A percentile compares a stretch with the other conserved stretches of the same genome.
Conservation (phyloP, 2,329 filamentous ascomycete species). For the Thyridium curvatum region DNA sequence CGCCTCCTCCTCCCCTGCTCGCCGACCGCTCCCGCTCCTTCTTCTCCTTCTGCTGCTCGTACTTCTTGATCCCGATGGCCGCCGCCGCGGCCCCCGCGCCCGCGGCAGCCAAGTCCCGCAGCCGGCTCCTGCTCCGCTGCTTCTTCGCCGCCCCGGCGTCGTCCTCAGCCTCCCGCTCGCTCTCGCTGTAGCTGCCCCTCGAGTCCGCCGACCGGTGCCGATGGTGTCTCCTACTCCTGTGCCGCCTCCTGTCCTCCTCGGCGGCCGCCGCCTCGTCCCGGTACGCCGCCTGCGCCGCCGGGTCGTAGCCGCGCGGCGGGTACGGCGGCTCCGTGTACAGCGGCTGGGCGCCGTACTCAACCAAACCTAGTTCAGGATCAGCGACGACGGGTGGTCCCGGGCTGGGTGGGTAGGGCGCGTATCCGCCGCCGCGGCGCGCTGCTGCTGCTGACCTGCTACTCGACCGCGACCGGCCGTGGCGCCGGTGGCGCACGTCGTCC, state of each 20-base stretch:
- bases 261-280: no score
- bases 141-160: slow-evolving; percentile 18
- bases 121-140: slow-evolving; percentile 47
- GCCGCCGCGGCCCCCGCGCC: slow-evolving; percentile 52
- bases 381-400: slow-evolving; percentile 26
- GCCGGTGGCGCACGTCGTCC: slow-evolving; percentile 21
- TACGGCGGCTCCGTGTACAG: slow-evolving; percentile 35
- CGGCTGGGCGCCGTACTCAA: slow-evolving; percentile 59
- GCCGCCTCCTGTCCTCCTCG: slow-evolving; percentile 18
- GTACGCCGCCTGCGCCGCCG: slow-evolving; percentile 23
- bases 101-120: slow-evolving; percentile 49
- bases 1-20: slow-evolving; percentile 14
- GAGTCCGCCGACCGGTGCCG: slow-evolving; percentile 25
- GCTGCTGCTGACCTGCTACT: slow-evolving; percentile 18
- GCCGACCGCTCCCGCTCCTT: slow-evolving; percentile 15
- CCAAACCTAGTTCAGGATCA: slow-evolving; percentile 63
- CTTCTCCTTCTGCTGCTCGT: slow-evolving; percentile 39
- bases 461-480: slow-evolving; percentile 11
- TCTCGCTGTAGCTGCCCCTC: slow-evolving; percentile 23
- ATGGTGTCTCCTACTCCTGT: slow-evolving; percentile 27
- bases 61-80: slow-evolving; percentile 57
- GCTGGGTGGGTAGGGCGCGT: slow-evolving; percentile 43
- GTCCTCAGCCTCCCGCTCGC: slow-evolving; percentile 14
- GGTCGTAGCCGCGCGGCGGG: slow-evolving; percentile 33
- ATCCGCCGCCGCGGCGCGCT: slow-evolving; percentile 14